Base-by-base conservation (phyloP, 1,284 basidiomycete species). In the Boletus mariae region DNA sequence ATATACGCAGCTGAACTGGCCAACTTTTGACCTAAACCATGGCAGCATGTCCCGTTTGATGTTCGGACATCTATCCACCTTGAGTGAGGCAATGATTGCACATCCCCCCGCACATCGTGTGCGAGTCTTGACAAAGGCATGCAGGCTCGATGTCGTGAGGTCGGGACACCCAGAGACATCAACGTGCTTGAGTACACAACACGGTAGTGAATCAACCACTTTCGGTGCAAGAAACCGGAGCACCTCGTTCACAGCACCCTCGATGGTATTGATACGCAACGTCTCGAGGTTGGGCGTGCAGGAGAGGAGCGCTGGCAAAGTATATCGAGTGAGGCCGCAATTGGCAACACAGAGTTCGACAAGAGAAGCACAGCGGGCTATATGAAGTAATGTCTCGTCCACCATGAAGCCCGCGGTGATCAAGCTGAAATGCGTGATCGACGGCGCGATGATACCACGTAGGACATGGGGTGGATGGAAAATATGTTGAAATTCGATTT, bases 21-120 rank as follows among this genome's bases (percentile, higher is more conserved):
- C 63, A 0, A 89, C 77, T 28, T 75, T 75, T 32, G 71, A 66
- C 51, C 81, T 76, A 45, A 89, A 73, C 84, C 84, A 88, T 2
- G 79, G 78, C 13, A 85, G 58, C 63, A 78, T 73, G 8, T 76
- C 73, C 0, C 72, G 67, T 48, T 85, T 83, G 17, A 89, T 71
- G 4, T 68, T 63, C 1, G 74, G 73, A 63, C 86, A 89, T n/a
- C 72, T 74, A 55, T 90, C 79, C 25, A 85, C 65, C n/a, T 66
- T 70, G 54, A 89, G 65, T 1, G 74, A 72, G 32, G 66, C 53
- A 28, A 87, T 74, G 6, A 53, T 60, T 25, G 57, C 56, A 46
- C 57, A 61, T 17, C 45, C 57, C 34, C 45, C 53, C 32, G 42
- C 29, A 23, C 53, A 37, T 49, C 52, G 49, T 12, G 48, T 61